A percentile compares a stretch with the other conserved stretches of the same genome.
These are phyloP conservation scores for Posidonia oceanica DNA, from an alignment of 116 monocot species.

Conservation along the genomic window DNA sequence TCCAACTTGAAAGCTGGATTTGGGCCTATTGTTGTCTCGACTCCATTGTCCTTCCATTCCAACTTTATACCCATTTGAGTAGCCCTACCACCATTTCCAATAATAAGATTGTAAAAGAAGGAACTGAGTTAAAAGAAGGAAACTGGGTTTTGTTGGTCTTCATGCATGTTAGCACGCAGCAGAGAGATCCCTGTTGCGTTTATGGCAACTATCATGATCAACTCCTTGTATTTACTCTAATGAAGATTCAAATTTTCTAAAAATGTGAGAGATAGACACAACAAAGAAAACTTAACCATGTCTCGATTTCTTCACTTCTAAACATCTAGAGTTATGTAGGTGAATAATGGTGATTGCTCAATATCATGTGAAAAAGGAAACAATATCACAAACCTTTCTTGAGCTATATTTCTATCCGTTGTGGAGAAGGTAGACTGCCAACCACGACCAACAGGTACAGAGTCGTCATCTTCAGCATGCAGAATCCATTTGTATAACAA, in stretches of 20 bases:
- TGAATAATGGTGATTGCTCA: background rate
- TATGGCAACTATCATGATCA: background rate
- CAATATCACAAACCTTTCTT: constrained; percentile 46
- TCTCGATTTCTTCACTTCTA: too few species aligned
- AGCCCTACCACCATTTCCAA: too few species aligned
- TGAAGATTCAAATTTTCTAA: too few species aligned
- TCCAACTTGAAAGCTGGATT: constrained; percentile 61
- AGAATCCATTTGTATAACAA: constrained; percentile 59
- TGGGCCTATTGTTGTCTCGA: constrained; percentile 67
- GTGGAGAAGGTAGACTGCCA: constrained; percentile 88
- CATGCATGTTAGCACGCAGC: background rate
- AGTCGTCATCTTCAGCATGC: constrained; percentile 63
- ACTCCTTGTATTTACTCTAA: too few species aligned
- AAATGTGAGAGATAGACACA: too few species aligned
- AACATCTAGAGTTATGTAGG: too few species aligned
- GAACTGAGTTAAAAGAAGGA: too few species aligned
- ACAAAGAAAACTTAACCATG: too few species aligned
- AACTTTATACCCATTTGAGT: constrained; percentile 80
- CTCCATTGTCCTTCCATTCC: constrained; percentile 68
- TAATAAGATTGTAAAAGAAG: too few species aligned
- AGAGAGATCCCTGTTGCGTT: background rate
- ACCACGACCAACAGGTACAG: constrained; percentile 76
- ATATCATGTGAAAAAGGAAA: background rate
- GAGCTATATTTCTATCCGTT: constrained; percentile 43
- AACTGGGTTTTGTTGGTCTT: background rate